Conservation (phyloP, 306 rosid species). For the Medicago lupulina region DNA sequence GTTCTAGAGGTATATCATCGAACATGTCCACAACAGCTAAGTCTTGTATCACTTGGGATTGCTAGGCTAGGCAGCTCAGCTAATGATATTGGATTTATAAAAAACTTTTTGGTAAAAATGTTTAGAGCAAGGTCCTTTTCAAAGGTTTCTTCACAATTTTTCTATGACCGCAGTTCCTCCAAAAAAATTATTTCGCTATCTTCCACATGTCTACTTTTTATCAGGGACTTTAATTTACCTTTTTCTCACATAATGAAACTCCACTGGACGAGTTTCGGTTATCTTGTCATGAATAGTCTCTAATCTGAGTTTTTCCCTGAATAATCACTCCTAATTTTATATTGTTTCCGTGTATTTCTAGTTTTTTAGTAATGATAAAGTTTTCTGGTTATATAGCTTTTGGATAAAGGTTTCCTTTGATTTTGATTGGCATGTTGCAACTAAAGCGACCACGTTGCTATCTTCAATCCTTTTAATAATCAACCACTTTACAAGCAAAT, state of each 20-base stretch:
- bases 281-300: slow-evolving; percentile 29
- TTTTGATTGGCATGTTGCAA: slow-evolving; percentile 27
- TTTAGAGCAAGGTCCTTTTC: slow-evolving; percentile 23
- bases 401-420: background rate
- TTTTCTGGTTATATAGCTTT: slow-evolving; percentile 12
- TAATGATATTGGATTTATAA: slow-evolving; percentile 5
- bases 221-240: background rate
- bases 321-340: background rate
- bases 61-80: slow-evolving; percentile 8
- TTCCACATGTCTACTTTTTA: slow-evolving; percentile 19
- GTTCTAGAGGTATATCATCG: slow-evolving; percentile 72
- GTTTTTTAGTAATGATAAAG: background rate
- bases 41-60: slow-evolving; percentile 5
- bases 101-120: slow-evolving; percentile 4
- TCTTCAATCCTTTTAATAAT: slow-evolving; percentile 9
- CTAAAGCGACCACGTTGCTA: slow-evolving; percentile 23
- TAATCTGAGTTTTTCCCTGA: slow-evolving; percentile 1
- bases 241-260: slow-evolving; percentile 19
- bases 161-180: background rate
- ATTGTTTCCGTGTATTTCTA: slow-evolving; percentile 14
- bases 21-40: slow-evolving; percentile 4
- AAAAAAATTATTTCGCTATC: slow-evolving; percentile 8
- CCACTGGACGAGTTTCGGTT: background rate
- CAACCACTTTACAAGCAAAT: background rate
- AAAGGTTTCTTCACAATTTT: background rate